Evolutionary conservation across 2,329 filamentous ascomycete species (phyloP).

Genomic region (Curvularia sp.): DNA sequence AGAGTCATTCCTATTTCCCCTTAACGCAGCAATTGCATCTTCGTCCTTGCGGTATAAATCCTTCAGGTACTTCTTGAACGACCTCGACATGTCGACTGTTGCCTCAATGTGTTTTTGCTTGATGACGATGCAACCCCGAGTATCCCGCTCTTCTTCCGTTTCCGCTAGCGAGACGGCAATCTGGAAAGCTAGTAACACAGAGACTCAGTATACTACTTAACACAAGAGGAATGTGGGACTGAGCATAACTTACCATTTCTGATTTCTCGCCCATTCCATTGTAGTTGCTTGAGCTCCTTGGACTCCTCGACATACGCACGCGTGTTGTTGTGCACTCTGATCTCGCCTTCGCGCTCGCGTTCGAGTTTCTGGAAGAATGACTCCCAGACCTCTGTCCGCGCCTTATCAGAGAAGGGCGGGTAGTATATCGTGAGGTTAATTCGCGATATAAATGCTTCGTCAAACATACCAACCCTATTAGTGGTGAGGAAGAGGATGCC

Average conservation of each 20-base stretch:
- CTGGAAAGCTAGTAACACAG: constrained; percentile 21
- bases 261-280: constrained; percentile 42
- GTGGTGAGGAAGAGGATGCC: constrained; percentile 51
- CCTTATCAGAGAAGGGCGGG: constrained; percentile 15
- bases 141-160: constrained; percentile 13
- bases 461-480: constrained; percentile 65
- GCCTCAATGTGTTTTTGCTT: constrained; percentile 18
- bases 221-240: background rate
- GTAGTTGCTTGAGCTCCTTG: constrained; percentile 21
- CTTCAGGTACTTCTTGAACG: constrained; percentile 25
- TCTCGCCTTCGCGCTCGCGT: constrained; percentile 14
- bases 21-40: constrained; percentile 8
- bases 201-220: background rate
- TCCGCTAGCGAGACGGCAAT: constrained; percentile 31
- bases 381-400: constrained; percentile 27
- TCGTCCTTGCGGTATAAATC: constrained; percentile 11
- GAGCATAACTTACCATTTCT: constrained; percentile 28
- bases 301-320: constrained; percentile 18
- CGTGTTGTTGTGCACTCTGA: constrained; percentile 18
- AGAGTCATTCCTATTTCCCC: constrained; percentile 2
- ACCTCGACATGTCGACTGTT: constrained; percentile 19
- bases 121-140: constrained; percentile 3
- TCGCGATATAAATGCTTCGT: constrained; percentile 84
- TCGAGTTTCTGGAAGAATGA: constrained; percentile 22
- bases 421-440: constrained; percentile 85